Percentiles rank a stretch among this genome's conserved stretches.
Conservation (phyloP, 176 grass and related monocot genomes). For the Dendrocalamus sinicus region DNA sequence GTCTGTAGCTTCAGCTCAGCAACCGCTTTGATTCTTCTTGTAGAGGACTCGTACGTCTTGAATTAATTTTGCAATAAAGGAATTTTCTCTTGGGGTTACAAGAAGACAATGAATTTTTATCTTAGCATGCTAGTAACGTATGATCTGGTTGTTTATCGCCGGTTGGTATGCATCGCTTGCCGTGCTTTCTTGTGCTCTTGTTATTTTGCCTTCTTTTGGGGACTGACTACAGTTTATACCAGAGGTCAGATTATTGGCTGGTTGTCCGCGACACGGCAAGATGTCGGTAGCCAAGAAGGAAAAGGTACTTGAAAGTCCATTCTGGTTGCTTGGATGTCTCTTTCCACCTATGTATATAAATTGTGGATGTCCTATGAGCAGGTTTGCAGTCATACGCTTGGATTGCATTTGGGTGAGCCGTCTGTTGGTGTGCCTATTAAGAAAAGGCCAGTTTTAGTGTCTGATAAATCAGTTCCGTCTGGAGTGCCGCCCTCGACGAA, state of each 20-base stretch:
- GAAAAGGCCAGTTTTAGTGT: constrained; percentile 51
- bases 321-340: constrained; percentile 23
- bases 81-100: background rate
- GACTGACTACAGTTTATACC: constrained; percentile 51
- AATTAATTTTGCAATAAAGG: background rate
- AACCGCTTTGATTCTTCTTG: background rate
- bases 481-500: constrained; percentile 11
- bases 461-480: constrained; percentile 34
- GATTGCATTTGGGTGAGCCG: constrained; percentile 37
- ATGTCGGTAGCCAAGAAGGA: constrained; percentile 60
- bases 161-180: constrained; percentile 13
- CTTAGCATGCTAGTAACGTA: background rate
- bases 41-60: background rate
- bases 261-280: constrained; percentile 15
- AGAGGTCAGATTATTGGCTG: constrained; percentile 18
- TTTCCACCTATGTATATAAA: constrained; percentile 5
- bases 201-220: constrained; percentile 15
- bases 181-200: constrained; percentile 19
- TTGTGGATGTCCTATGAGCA: constrained; percentile 41
- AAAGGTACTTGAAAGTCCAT: constrained; percentile 52
- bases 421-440: constrained; percentile 55
- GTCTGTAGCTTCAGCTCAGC: background rate
- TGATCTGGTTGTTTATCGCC: constrained; percentile 30
- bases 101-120: background rate
- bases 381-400: constrained; percentile 43